Conservation (phyloP, 2,329 filamentous ascomycete species). For the Aspergillus ruber region DNA sequence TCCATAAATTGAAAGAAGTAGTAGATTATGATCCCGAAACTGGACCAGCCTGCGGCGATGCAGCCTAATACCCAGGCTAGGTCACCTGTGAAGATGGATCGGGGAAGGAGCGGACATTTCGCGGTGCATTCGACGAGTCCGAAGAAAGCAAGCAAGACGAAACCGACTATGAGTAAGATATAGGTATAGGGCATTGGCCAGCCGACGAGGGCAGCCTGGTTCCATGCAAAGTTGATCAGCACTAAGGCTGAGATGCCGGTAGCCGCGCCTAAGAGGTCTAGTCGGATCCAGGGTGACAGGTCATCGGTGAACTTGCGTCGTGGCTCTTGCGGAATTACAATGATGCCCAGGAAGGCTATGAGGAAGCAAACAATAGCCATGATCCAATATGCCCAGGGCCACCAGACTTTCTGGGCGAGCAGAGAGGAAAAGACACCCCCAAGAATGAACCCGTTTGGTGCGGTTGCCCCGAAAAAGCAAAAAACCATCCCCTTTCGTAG, state of each 20-base stretch:
- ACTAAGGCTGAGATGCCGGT: conserved; percentile 50
- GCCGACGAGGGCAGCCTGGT: conserved; percentile 53
- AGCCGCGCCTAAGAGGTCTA: conserved; percentile 34
- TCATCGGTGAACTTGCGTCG: conserved; percentile 2
- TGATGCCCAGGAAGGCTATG: conserved; percentile 29
- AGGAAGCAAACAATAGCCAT: conserved; percentile 36
- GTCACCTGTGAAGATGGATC: conserved; percentile 43
- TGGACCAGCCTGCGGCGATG: conserved; percentile 49
- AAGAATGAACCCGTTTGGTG: conserved; percentile 40
- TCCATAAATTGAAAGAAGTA: conserved; percentile 49
- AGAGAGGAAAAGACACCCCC: conserved; percentile 36
- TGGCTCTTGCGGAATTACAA: conserved; percentile 10
- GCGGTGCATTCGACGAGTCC: conserved; percentile 45
- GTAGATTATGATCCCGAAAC: conserved; percentile 49
- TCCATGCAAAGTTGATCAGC: conserved; percentile 60
- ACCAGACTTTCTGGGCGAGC: conserved; percentile 40
- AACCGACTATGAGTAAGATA: conserved; percentile 49
- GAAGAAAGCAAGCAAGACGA: conserved; percentile 49
- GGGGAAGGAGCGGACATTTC: conserved; percentile 49
- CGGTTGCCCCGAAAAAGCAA: conserved; percentile 42
- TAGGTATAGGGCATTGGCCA: conserved; percentile 52
- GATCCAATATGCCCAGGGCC: conserved; percentile 48
- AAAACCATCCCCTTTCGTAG: conserved; percentile 56
- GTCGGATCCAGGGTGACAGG: conserved; percentile 8
- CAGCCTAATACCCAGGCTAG: conserved; percentile 51